These are phyloP conservation scores for Lactifluus piperatus DNA, from an alignment of 768 basidiomycete species.

Conservation along the genomic window DNA sequence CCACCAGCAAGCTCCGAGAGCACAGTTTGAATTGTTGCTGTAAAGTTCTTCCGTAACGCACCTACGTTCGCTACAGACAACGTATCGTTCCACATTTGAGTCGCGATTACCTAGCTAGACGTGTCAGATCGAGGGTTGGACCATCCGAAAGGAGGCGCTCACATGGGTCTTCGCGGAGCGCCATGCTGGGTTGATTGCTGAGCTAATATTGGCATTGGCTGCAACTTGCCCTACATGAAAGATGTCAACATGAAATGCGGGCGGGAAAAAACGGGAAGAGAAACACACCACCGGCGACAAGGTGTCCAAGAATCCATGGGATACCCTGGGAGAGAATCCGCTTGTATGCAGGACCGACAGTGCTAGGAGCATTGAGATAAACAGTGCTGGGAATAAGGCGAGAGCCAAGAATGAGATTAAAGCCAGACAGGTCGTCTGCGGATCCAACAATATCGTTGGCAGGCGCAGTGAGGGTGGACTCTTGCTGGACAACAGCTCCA, in stretches of 20 bases:
- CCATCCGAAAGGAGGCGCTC: too few relatives aligned
- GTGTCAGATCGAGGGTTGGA: not conserved
- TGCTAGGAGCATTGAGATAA: not conserved
- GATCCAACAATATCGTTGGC: slow-evolving; percentile 9
- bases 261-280: not conserved
- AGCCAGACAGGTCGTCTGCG: slow-evolving; percentile 5
- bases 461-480: not conserved
- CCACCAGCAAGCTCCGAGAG: slow-evolving; percentile 25
- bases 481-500: slow-evolving; percentile 16
- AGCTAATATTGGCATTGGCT: too few relatives aligned
- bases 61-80: too few relatives aligned
- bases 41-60: slow-evolving; percentile 22
- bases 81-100: not conserved
- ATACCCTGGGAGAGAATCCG: slow-evolving; percentile 5
- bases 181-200: too few relatives aligned
- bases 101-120: not conserved
- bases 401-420: slow-evolving; percentile 11
- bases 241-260: not conserved
- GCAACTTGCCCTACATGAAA: slow-evolving; percentile 26
- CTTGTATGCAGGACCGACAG: slow-evolving; percentile 11
- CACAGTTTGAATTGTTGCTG: slow-evolving; percentile 23
- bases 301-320: not conserved
- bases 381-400: slow-evolving; percentile 11
- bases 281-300: slow-evolving; percentile 9
- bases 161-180: too few relatives aligned